Base-by-base conservation (phyloP, 2,329 filamentous ascomycete species). In the Colletotrichum abscissum region DNA sequence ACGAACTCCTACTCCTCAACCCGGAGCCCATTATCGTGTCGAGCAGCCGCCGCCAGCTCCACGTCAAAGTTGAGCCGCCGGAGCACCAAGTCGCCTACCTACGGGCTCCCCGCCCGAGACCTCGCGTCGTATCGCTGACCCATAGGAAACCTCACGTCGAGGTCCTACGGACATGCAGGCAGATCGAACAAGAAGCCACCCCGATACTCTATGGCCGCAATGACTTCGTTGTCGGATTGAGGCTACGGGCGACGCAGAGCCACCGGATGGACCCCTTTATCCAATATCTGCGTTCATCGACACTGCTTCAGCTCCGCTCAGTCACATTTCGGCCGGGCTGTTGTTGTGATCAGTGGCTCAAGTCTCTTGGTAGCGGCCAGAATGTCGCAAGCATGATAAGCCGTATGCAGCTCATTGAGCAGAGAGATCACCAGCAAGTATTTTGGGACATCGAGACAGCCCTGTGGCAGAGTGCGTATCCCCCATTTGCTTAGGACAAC, bases 141-240 rank as follows among this genome's bases (percentile, higher is more conserved):
- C 46, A 62, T 57, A 28, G 42, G 59, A 70, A 63, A 57, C 80
- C 78, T 9, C 72, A 77, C 22, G 72, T 78, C n/a, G 66, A 76
- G 28, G 72, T 82, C 35, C 77, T 82, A 33, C 77, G 75, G 52
- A 78, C 78, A 19, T 82, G 80, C 74, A 78, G 75, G 74, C 74
- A 77, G 62, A 71, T 81, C 62, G 79, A 81, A 65, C 63, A 75
- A 28, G 81, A 82, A 74, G 78, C 76, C 11, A 80, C 76, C 7
- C 75, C 76, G 3, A 66, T 82, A 5, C 76, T 82, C 24, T 82
- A 82, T 60, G 59, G 76, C 26, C 66, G 76, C 42, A 81, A 82
- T 68, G 69, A 28, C 6, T 81, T 82, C 72, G 63, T 77, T 38
- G 76, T 80, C 35, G 75, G 72, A 4, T 35, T 69, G 14, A 52